Evolutionary conservation across 2,329 filamentous ascomycete species (phyloP), one percentile per base, ranked within the genome.

Genomic region (Escovopsis sp.): DNA sequence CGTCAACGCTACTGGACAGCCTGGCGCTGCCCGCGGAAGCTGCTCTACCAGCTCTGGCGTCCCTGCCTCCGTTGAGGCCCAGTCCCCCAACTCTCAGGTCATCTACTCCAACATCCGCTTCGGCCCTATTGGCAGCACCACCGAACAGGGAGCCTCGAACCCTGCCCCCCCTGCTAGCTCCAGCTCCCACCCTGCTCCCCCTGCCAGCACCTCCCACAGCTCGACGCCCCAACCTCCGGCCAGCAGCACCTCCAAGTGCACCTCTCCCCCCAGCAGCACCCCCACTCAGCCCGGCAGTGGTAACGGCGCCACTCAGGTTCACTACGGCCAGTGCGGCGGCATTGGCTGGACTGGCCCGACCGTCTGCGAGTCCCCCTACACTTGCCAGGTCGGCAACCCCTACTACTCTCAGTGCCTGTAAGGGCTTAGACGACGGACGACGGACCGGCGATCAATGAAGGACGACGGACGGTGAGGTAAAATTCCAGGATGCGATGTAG

Each of bases 51-150:
- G 55, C 49, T 72, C 70, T 18, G 75, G 75, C 36, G 64, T 60
- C 30, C 75, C 75, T 26, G 44, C 54, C 28, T 64, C 68, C 4
- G 58, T 80, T 37, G 69, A 77, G 59, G 36, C 56, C 12, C 49
- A 59, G 41, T 53, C 57, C 12, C 63, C 72, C 36, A 63, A 66
- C 58, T 59, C 73, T 41, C 64, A 64, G 51, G 74, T 78, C 41
- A 56, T 64, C 48, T 78, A 66, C 64, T 75, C 71, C 49, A 75
- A 76, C 65, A 75, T 77, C 64, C 69, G 67, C 60, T 66, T 73
- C 51, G 74, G 59, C 28, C 64, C 71, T 45, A 69, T 77, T 54
- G 66, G 66, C 53, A 71, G 68, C 38, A 77, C 74, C 51, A 45
- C 39, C 33, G 26, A 30, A 6, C 38, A 47, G 48, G 23, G 23